Conservation (phyloP, 2,329 filamentous ascomycete genomes). For the Cladosporium sp. region DNA sequence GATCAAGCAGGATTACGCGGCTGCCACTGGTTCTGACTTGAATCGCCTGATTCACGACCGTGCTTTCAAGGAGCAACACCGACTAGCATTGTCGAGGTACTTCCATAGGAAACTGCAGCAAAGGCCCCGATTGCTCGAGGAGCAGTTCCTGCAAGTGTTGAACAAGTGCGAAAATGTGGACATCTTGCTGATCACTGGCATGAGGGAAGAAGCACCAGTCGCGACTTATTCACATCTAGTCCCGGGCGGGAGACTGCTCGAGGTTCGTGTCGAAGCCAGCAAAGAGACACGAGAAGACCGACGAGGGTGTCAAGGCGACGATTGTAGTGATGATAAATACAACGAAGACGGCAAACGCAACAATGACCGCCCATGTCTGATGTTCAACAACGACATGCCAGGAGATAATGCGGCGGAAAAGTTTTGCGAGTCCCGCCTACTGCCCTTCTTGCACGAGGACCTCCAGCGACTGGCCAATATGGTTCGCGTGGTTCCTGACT, state of each 20-base stretch:
- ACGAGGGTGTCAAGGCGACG: not conserved
- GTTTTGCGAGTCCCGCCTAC: not conserved
- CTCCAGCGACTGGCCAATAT: constrained; percentile 47
- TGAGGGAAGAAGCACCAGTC: constrained; percentile 59
- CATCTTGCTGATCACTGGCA: constrained; percentile 59
- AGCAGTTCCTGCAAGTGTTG: too few species aligned
- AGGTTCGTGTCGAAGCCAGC: constrained; percentile 47
- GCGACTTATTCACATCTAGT: constrained; percentile 52
- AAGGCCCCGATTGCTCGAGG: too few species aligned
- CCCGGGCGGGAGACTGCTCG: constrained; percentile 49
- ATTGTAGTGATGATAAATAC: not conserved
- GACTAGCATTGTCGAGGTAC: too few species aligned
- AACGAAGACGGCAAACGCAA: not conserved
- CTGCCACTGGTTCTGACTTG: too few species aligned
- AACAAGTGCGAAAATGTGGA: constrained; percentile 42
- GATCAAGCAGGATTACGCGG: too few species aligned
- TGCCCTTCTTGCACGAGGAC: constrained; percentile 27
- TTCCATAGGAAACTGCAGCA: too few species aligned
- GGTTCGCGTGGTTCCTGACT: constrained; percentile 47
- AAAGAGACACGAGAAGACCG: constrained; percentile 21
- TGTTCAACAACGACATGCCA: not conserved
- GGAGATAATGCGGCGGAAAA: not conserved
- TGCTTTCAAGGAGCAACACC: too few species aligned
- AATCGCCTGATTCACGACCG: too few species aligned
- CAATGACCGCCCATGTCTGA: not conserved